Base-by-base conservation (phyloP, 345 rosid genomes). In the Stellera chamaejasme region DNA sequence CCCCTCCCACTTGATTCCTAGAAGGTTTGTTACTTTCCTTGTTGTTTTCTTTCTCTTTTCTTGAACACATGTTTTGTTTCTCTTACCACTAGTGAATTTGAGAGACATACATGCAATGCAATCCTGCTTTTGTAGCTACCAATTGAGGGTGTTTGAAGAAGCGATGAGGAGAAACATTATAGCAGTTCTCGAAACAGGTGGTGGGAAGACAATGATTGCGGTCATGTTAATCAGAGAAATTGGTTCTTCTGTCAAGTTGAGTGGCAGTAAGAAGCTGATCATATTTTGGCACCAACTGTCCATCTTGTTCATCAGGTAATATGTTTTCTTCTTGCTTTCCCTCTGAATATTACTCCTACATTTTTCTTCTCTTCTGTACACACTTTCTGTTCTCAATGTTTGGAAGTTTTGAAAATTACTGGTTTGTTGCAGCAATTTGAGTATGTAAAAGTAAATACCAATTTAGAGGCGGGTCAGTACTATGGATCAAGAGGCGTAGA, bases 401-500 rank as follows among this genome's bases (percentile, higher is more conserved):
- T 6, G 19, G 41, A 57, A 25, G 14, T 58, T 52, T 25, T 52
- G 8, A 43, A 26, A 13, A 41, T 23, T 62, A 50, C 44, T 46
- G 53, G 51, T 45, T 67, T 65, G 39, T 44, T 65, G 68, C 82
- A 92, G 98, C 98, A 92, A 81, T 84, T 63, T 64, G 77, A 74
- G 52, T 79, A 77, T 60, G 70, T 89, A 52, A 79, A 60, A 63
- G 27, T 32, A 43, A 48, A 75, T 45, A 69, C 80, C 2, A 59
- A 58, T 55, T 69, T 86, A 61, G 70, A 63, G 48, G 93, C 86
- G 45, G 94, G 72, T 52, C 82, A 70, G 58, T 88, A 88, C 65
- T 84, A 55, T 68, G 97, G 93, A 72, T 82, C 87, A 54, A 92
- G 75, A 63, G 89, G 95, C 49, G 75, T 86, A 27, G 91, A 86